Evolutionary conservation across 345 rosid genomes (phyloP).

Genomic region (Euphorbia tirucalli): DNA sequence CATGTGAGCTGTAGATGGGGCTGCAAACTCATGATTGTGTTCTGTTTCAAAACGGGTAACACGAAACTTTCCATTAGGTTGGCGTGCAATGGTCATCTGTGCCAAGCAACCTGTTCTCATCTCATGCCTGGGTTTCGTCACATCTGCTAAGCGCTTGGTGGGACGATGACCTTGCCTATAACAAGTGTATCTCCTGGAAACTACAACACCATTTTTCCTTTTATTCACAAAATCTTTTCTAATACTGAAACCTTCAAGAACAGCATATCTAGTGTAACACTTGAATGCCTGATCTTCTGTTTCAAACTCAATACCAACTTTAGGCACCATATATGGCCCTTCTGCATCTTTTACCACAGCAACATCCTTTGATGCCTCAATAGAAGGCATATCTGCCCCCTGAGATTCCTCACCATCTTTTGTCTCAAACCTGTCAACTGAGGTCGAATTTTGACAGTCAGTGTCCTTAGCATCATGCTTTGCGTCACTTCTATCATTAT

Average conservation of each 20-base stretch:
- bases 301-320: constrained; percentile 35
- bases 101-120: constrained; percentile 44
- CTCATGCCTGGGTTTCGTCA: constrained; percentile 33
- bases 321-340: constrained; percentile 21
- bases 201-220: constrained; percentile 32
- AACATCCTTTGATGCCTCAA: constrained; percentile 2
- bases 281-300: constrained; percentile 36
- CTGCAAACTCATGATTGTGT: constrained; percentile 39
- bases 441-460: constrained; percentile 13
- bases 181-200: constrained; percentile 39
- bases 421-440: constrained; percentile 19
- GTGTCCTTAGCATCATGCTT: constrained; percentile 13
- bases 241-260: constrained; percentile 37
- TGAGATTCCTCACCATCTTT: constrained; percentile 15
- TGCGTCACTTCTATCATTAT: no score
- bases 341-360: constrained; percentile 18
- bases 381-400: constrained; percentile 5
- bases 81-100: constrained; percentile 39
- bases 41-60: constrained; percentile 34
- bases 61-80: constrained; percentile 34
- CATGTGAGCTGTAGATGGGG: constrained; percentile 23
- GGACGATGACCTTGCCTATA: constrained; percentile 35
- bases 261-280: constrained; percentile 36
- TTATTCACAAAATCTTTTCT: constrained; percentile 39
- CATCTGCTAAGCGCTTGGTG: constrained; percentile 20